Evolutionary conservation across 352 stramenopile genomes (phyloP).

Genomic region (Globisporangium acanthophoron): DNA sequence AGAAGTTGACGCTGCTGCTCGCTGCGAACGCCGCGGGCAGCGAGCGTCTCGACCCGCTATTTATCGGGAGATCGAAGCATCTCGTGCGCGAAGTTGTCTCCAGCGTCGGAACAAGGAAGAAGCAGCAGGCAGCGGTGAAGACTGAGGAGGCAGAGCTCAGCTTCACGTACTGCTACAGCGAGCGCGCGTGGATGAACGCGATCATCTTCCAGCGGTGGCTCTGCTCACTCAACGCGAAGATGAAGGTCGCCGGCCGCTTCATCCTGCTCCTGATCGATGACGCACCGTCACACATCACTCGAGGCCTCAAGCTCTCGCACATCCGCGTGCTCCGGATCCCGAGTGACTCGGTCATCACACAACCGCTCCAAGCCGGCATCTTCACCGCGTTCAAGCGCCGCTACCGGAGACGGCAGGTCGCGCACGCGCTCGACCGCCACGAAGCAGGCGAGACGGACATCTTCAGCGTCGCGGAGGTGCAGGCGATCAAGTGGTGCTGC

Average conservation of each 20-base stretch:
- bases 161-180: slow-evolving; percentile 25
- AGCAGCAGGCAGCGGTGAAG: slow-evolving; percentile 2
- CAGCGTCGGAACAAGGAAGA: not conserved
- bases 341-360: not conserved
- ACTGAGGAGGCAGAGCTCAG: slow-evolving; percentile 5
- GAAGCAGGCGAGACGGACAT: slow-evolving; percentile 10
- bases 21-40: slow-evolving; percentile 21
- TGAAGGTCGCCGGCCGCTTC: slow-evolving; percentile 23
- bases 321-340: slow-evolving; percentile 11
- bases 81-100: not conserved
- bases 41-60: slow-evolving; percentile 21
- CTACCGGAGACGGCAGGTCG: slow-evolving; percentile 18
- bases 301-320: slow-evolving; percentile 23
- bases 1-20: slow-evolving; percentile 15
- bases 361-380: slow-evolving; percentile 12
- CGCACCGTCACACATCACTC: slow-evolving; percentile 22
- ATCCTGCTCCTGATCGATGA: slow-evolving; percentile 25
- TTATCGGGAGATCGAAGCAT: slow-evolving; percentile 15
- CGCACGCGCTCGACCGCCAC: slow-evolving; percentile 14
- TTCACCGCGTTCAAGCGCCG: slow-evolving; percentile 22
- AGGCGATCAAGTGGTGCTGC: slow-evolving; percentile 15
- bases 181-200: slow-evolving; percentile 22
- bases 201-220: slow-evolving; percentile 29
- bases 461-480: slow-evolving; percentile 8
- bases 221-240: slow-evolving; percentile 20